phyloP scores from a whole-genome alignment of 345 rosid genomes.

The Microcos paniculata region DNA sequence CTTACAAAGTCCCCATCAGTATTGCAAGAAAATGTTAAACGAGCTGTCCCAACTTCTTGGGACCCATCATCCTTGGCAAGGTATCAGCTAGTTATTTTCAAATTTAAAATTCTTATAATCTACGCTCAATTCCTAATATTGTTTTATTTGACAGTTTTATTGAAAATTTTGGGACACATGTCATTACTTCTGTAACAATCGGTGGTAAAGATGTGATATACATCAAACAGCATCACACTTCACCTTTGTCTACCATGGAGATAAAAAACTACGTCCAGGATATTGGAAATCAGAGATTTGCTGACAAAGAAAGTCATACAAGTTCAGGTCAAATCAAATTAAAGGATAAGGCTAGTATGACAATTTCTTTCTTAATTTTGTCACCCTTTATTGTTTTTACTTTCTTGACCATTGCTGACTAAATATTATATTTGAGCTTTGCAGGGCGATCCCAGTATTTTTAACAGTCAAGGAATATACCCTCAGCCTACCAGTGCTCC shows the following conservation, averaged over 20 bases:
- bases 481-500: constrained; percentile 64
- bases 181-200: constrained; percentile 63
- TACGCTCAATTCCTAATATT: constrained; percentile 15
- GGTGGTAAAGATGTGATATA: constrained; percentile 79
- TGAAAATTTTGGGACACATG: constrained; percentile 72
- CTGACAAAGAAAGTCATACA: constrained; percentile 33
- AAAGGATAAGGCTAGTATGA: constrained; percentile 70
- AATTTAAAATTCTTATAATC: constrained; percentile 5
- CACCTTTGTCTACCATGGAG: constrained; percentile 57
- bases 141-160: constrained; percentile 53
- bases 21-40: constrained; percentile 52
- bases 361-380: constrained; percentile 4
- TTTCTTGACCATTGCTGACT: constrained; percentile 9
- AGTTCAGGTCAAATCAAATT: constrained; percentile 52
- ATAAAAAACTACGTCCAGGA: constrained; percentile 62
- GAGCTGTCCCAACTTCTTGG: constrained; percentile 55
- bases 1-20: constrained; percentile 37
- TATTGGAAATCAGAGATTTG: constrained; percentile 70
- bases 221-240: constrained; percentile 67
- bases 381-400: background rate
- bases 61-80: constrained; percentile 67
- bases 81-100: constrained; percentile 27
- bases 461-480: constrained; percentile 74
- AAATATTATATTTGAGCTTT: constrained; percentile 16
- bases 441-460: constrained; percentile 67